Base-by-base conservation (phyloP, 2,329 filamentous ascomycete species). In the Colletotrichum sp. region DNA sequence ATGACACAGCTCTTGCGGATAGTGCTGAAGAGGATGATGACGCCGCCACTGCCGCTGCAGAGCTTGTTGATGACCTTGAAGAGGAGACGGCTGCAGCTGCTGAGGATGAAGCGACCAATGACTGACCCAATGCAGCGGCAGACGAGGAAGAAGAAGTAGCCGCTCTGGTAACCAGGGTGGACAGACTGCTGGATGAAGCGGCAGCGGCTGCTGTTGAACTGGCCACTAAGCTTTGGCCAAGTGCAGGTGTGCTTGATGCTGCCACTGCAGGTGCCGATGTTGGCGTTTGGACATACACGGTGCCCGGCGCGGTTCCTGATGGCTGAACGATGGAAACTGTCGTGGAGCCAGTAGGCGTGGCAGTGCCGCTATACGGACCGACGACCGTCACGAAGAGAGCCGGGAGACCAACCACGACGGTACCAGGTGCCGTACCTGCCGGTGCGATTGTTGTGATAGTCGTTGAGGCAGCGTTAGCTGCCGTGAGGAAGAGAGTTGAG, bases 401-500 rank as follows among this genome's bases (percentile, higher is more conserved):
- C 6, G 68, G 72, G 3, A 36, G 28, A 9, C 72, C 74, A 1
- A 76, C 52, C 7, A 76, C 38, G 5, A 70, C 32, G 1, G 71
- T 76, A 2, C 74, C 74, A 8, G 71, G 34, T 3, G n/a, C n/a
- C 1, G 66, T 76, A 16, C 71, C 74, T 9, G 30, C 65, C 0
- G 74, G 71, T 16, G 55, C 6, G 4, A 75, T 72, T 2, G 72
- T 63, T 5, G 72, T 30, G 16, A 75, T 38, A 2, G 69, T 72
- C 3, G 72, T 72, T 0, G 68, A 38, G 2, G 32, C 72, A 5
- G 68, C 69, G 8, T 72, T 64, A 1, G 68, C 38, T 2, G 55
- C 61, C 3, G 72, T 75, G 8, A 75, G 72, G 69, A 75, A 75
- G 30, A 75, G 18, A 1, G 72, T 75, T 3, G 72, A 72, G 8